A percentile compares a stretch with the other conserved stretches of the same genome.
Evolutionary conservation across 116 monocot genomes (phyloP).

Genomic region (Papilionanthe hybrid): DNA sequence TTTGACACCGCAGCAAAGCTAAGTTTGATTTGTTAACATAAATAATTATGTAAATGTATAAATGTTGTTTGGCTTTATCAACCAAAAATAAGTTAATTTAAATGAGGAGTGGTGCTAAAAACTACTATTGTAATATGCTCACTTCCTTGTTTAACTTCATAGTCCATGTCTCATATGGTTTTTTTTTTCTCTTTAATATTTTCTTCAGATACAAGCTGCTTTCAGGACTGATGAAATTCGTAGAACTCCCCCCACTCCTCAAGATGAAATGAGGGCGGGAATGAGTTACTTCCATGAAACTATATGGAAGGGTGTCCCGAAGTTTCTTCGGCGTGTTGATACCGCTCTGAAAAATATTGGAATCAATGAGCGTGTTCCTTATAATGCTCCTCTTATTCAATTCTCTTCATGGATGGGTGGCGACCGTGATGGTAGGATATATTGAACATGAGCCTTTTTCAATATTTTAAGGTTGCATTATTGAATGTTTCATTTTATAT

Average conservation of each 20-base stretch:
- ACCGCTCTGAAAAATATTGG: conserved; percentile 96
- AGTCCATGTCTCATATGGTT: background rate
- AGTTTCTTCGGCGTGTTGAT: conserved; percentile 83
- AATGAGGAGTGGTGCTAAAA: background rate
- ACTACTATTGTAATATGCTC: background rate
- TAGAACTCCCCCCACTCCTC: conserved; percentile 89
- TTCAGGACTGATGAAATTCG: conserved; percentile 98
- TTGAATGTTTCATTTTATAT: background rate
- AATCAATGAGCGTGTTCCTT: conserved; percentile 88
- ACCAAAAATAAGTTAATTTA: background rate
- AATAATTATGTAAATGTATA: background rate
- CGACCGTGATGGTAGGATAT: conserved; percentile 88
- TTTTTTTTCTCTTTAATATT: background rate
- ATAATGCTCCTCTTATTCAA: conserved; percentile 96
- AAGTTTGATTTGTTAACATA: background rate
- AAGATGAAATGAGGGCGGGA: conserved; percentile 98
- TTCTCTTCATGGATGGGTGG: conserved; percentile 99
- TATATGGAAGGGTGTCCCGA: conserved; percentile 98
- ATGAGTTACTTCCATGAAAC: conserved; percentile 99
- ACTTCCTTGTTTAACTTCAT: background rate
- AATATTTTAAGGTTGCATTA: background rate
- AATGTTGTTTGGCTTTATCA: background rate
- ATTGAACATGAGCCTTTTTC: background rate
- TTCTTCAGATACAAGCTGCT: conserved; percentile 87
- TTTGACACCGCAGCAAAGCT: background rate